Evolutionary conservation across 2,329 filamentous ascomycete species (phyloP).

Genomic region (Aureobasidium musti): DNA sequence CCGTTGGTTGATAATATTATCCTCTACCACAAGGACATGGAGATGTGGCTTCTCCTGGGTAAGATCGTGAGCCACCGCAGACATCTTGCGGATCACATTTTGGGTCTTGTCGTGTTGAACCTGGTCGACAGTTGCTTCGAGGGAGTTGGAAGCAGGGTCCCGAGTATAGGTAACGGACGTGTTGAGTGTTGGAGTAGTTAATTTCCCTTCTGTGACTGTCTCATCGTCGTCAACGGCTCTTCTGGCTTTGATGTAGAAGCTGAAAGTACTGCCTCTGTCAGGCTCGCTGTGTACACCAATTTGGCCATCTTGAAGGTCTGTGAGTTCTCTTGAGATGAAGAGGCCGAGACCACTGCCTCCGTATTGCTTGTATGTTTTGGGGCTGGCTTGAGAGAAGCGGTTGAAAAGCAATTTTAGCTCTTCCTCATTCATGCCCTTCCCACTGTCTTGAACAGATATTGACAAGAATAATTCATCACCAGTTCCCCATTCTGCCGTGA

Average conservation of each 20-base stretch:
- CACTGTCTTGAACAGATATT: constrained; percentile 43
- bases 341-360: constrained; percentile 68
- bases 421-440: constrained; percentile 41
- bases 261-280: constrained; percentile 64
- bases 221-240: constrained; percentile 38
- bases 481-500: constrained; percentile 40
- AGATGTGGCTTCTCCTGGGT: constrained; percentile 18
- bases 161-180: constrained; percentile 10
- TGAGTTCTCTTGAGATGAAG: constrained; percentile 66
- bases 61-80: background rate
- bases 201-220: background rate
- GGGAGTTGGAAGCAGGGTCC: background rate
- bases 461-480: constrained; percentile 44
- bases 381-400: constrained; percentile 68
- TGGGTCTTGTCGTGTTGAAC: background rate
- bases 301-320: constrained; percentile 67
- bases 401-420: constrained; percentile 58
- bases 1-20: constrained; percentile 37
- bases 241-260: constrained; percentile 65
- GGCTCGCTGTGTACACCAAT: constrained; percentile 63
- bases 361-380: constrained; percentile 66
- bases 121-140: background rate
- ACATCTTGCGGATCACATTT: background rate
- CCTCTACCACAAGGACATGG: constrained; percentile 37
- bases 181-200: constrained; percentile 4